Evolutionary conservation across 805 yeast genomes (phyloP).

Genomic region (Candida coquimbonensis): DNA sequence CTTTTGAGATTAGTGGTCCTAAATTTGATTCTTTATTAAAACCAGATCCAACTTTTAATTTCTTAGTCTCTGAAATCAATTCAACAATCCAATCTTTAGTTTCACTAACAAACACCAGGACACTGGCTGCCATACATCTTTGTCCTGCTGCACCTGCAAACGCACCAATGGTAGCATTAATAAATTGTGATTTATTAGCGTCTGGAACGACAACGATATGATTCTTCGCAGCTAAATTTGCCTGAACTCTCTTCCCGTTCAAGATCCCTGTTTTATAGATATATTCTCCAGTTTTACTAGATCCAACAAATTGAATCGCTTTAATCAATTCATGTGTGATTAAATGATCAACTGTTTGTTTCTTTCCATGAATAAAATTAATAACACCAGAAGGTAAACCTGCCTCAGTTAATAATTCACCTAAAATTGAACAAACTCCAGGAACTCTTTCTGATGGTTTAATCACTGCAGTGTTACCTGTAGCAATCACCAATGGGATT

Average conservation of each 20-base stretch:
- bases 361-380: slow-evolving; percentile 67
- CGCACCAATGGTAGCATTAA: slow-evolving; percentile 67
- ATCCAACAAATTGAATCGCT: slow-evolving; percentile 75
- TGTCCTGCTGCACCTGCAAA: slow-evolving; percentile 79
- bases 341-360: slow-evolving; percentile 63
- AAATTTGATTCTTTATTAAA: slow-evolving; percentile 51
- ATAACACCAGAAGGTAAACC: slow-evolving; percentile 72
- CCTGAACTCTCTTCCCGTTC: slow-evolving; percentile 69
- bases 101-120: slow-evolving; percentile 64
- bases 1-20: slow-evolving; percentile 68
- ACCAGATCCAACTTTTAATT: slow-evolving; percentile 57
- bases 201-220: slow-evolving; percentile 76
- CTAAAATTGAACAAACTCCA: slow-evolving; percentile 70
- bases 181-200: slow-evolving; percentile 55
- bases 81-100: slow-evolving; percentile 58
- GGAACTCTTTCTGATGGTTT: slow-evolving; percentile 74
- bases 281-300: slow-evolving; percentile 71
- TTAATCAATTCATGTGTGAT: slow-evolving; percentile 67
- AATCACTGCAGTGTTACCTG: slow-evolving; percentile 68
- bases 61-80: slow-evolving; percentile 48
- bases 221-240: slow-evolving; percentile 75
- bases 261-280: slow-evolving; percentile 59
- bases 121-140: slow-evolving; percentile 75
- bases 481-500: slow-evolving; percentile 51
- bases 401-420: slow-evolving; percentile 64